A percentile compares a stretch with the other conserved stretches of the same genome.
phyloP scores from a whole-genome alignment of 2,329 filamentous ascomycete species.

The Colletotrichum nymphaeae region DNA sequence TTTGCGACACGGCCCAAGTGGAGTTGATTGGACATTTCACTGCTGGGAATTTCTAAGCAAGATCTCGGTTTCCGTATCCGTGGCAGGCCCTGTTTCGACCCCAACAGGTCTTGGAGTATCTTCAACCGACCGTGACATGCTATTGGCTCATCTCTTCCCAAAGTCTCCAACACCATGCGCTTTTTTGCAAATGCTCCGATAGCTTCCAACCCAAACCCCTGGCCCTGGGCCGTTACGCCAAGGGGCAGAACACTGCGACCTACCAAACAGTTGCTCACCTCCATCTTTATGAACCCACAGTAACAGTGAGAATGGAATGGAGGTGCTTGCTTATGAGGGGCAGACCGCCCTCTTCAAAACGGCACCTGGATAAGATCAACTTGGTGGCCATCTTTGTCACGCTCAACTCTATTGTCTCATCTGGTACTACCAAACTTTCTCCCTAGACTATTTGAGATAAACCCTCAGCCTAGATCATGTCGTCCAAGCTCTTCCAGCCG shows the following conservation, averaged over 20 bases:
- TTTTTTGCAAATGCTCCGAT: slow-evolving; percentile 14
- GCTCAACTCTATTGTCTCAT: neutral
- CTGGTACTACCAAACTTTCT: neutral
- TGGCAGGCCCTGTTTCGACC: neutral
- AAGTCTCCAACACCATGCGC: slow-evolving; percentile 18
- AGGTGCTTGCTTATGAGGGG: neutral
- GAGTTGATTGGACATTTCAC: neutral
- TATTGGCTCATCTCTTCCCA: slow-evolving; percentile 5
- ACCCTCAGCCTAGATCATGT: slow-evolving; percentile 1
- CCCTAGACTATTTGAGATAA: neutral
- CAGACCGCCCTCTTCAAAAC: neutral
- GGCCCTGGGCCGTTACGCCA: slow-evolving; percentile 2
- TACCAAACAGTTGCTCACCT: neutral
- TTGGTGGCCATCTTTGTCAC: neutral
- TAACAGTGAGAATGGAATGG: slow-evolving; percentile 2
- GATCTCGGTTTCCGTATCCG: neutral
- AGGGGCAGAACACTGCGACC: neutral
- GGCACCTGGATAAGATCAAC: neutral
- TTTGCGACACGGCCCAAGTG: neutral
- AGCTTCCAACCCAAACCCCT: slow-evolving; percentile 9
- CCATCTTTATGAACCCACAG: slow-evolving; percentile 15
- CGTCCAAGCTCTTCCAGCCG: slow-evolving; percentile 36
- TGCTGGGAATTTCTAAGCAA: slow-evolving; percentile 31
- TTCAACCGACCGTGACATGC: neutral
- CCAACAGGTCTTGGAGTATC: slow-evolving; percentile 21